These are phyloP conservation scores for Candida sp. DNA, from an alignment of 1,139 yeast genomes.

Conservation along the genomic window DNA sequence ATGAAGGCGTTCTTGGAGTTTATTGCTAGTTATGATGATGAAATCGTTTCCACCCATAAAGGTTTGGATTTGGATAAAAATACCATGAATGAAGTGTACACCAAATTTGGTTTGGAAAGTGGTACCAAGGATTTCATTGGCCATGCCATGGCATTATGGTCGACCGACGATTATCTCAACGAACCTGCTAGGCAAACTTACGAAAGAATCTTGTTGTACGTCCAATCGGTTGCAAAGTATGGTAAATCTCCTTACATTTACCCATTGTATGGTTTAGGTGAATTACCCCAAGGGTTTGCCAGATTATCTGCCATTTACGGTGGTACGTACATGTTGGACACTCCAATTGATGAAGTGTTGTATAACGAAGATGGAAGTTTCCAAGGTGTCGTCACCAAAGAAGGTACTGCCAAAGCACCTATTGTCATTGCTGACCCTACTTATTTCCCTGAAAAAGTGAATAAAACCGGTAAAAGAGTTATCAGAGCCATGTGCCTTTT, in stretches of 20 bases:
- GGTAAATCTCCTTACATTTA: conserved; percentile 97
- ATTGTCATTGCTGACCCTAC: conserved; percentile 98
- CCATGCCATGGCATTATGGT: conserved; percentile 98
- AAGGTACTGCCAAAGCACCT: conserved; percentile 90
- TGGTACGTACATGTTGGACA: conserved; percentile 97
- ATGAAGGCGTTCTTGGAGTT: conserved; percentile 90
- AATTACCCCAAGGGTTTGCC: conserved; percentile 97
- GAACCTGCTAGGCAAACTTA: conserved; percentile 93
- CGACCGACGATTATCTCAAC: conserved; percentile 84
- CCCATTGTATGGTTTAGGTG: conserved; percentile 97
- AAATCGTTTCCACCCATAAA: conserved; percentile 76
- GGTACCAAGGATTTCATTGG: conserved; percentile 98
- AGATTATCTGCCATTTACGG: conserved; percentile 97
- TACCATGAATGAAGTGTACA: conserved; percentile 90
- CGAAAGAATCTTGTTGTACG: conserved; percentile 81
- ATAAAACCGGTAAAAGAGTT: conserved; percentile 80
- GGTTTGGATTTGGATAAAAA: conserved; percentile 81
- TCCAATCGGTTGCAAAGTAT: conserved; percentile 88
- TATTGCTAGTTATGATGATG: conserved; percentile 80
- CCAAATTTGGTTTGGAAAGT: conserved; percentile 84
- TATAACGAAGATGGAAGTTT: conserved; percentile 68
- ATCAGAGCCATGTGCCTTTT: conserved; percentile 94
- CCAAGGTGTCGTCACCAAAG: conserved; percentile 84
- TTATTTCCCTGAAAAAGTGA: conserved; percentile 89
- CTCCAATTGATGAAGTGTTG: conserved; percentile 87